Percentiles rank a stretch among this genome's conserved stretches.
phyloP scores from a whole-genome alignment of 2,329 filamentous ascomycete genomes.

The Hypoxylon sp. region DNA sequence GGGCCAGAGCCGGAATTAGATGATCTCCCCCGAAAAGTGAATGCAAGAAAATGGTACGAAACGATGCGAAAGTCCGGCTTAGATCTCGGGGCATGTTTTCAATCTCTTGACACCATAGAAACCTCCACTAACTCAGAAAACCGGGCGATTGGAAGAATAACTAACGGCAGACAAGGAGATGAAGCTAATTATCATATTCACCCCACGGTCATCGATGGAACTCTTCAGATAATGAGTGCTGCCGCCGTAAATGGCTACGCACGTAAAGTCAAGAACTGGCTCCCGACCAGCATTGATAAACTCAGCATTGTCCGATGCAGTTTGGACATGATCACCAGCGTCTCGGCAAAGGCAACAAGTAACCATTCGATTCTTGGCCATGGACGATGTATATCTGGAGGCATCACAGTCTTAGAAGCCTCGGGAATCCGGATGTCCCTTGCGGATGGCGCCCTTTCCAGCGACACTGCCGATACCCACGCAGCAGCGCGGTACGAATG shows the following conservation, averaged over 20 bases:
- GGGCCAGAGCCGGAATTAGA: background rate
- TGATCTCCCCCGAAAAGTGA: conserved; percentile 33
- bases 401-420: conserved; percentile 24
- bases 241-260: conserved; percentile 29
- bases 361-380: conserved; percentile 27
- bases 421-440: conserved; percentile 29
- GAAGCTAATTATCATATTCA: conserved; percentile 34
- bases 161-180: conserved; percentile 27
- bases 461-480: conserved; percentile 27
- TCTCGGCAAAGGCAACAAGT: conserved; percentile 29
- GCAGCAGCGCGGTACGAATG: conserved; percentile 36
- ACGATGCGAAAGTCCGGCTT: conserved; percentile 45
- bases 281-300: conserved; percentile 34
- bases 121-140: conserved; percentile 26
- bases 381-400: conserved; percentile 26
- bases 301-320: conserved; percentile 28
- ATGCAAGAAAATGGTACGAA: conserved; percentile 38
- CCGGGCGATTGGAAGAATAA: conserved; percentile 25
- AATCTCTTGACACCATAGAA: conserved; percentile 38
- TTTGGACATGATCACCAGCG: conserved; percentile 25
- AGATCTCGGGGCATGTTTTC: conserved; percentile 49
- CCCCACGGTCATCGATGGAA: conserved; percentile 32
- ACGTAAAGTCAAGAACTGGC: conserved; percentile 35
- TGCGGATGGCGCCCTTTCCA: conserved; percentile 29
- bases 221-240: conserved; percentile 33